These are phyloP conservation scores for Coprinopsis strossmayeri DNA, from an alignment of 768 basidiomycete genomes.

Conservation along the genomic window DNA sequence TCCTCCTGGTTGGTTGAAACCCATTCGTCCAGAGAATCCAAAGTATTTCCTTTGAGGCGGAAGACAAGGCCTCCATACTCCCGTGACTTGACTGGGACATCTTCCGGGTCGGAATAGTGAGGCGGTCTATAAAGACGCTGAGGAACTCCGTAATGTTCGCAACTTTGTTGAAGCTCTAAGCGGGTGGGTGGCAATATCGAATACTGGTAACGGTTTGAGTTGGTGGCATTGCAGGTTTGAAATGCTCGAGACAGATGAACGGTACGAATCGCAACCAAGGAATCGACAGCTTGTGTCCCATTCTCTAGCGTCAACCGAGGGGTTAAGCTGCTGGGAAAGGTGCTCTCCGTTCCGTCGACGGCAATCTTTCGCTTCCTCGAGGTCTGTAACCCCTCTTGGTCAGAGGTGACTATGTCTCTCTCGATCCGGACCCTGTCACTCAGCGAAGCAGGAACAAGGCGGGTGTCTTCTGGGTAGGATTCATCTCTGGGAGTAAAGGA, in stretches of 20 bases:
- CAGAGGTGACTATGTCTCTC: not conserved
- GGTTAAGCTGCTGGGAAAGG: slow-evolving; percentile 51
- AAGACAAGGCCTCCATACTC: slow-evolving; percentile 82
- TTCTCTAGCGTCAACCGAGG: too few relatives aligned
- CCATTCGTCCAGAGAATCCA: slow-evolving; percentile 61
- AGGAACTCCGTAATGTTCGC: slow-evolving; percentile 44
- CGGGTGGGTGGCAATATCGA: slow-evolving; percentile 42
- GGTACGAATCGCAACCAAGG: slow-evolving; percentile 12
- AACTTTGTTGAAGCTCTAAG: slow-evolving; percentile 35
- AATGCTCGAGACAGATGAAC: slow-evolving; percentile 23
- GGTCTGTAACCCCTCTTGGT: not conserved
- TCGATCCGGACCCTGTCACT: not conserved
- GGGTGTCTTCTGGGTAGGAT: not conserved
- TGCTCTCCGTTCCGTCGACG: too few relatives aligned
- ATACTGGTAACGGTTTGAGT: slow-evolving; percentile 42
- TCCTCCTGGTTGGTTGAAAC: slow-evolving; percentile 9
- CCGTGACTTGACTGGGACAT: slow-evolving; percentile 60
- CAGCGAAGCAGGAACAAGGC: not conserved
- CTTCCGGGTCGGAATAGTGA: slow-evolving; percentile 66
- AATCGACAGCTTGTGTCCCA: too few relatives aligned
- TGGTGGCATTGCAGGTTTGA: slow-evolving; percentile 21
- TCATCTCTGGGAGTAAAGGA: not conserved
- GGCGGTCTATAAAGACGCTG: slow-evolving; percentile 68
- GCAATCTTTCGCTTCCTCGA: slow-evolving; percentile 69
- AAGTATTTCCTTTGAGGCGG: slow-evolving; percentile 55